Evolutionary conservation across 2,329 filamentous ascomycete species (phyloP), one percentile per base, ranked within the genome.

Genomic region (Neofusicoccum parvum): DNA sequence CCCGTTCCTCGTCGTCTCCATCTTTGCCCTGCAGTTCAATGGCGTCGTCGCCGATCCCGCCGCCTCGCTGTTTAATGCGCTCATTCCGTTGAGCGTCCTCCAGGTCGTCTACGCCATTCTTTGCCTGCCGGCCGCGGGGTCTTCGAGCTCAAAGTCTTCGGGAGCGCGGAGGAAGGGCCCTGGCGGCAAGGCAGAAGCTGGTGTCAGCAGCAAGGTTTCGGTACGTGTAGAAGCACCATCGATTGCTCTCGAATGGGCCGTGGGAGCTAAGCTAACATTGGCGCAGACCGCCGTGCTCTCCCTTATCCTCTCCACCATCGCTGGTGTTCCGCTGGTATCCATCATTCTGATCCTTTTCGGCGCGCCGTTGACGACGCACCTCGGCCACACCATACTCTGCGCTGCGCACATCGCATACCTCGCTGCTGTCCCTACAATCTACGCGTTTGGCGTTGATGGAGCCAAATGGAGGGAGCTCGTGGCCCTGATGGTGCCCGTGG

Each of bases 361-460:
- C 73, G 95, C 94, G 7, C 95, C 95, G 0, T 83, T 96, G 62
- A 91, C 94, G 37, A 92, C 92, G 0, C 92, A 97, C 76, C 81
- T 90, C 59, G 75, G 83, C 3, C 90, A 96, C 70, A 99, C 95
- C 1, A 76, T 92, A 37, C 87, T 97, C 41, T 90, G 89, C 76
- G 90, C 92, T 2, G 86, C 90, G 1, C 94, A 98, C 76, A 86
- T 98, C 67, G 87, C 93, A 11, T 79, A 97, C 0, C 87, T 99
- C 12, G 87, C 88, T 17, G 83, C 91, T 0, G 90, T 94, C 66
- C 92, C 92, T 2, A 81, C 97, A 14, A 88, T 97, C 74, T 98
- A 96, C 78, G 88, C 90, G 0, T 92, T 94, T 71, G 94, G 94
- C 2, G 87, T 95, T 15, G 90, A 95, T 67, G 81, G 82, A 1